Conservation (phyloP, 345 rosid genomes). For the Mallotus nudiflorus region DNA sequence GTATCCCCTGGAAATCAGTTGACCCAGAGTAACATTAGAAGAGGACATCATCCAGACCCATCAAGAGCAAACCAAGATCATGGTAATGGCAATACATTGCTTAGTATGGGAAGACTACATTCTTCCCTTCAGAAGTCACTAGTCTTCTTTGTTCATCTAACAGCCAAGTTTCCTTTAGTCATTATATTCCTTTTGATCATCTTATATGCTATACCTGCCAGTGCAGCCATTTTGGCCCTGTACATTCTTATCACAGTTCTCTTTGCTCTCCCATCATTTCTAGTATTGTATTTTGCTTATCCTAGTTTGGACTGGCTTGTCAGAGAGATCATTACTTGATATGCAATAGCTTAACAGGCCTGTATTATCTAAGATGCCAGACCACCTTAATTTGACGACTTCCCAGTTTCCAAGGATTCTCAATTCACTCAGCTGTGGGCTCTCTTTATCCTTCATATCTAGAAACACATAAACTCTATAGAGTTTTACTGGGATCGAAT, state of each 20-base stretch:
- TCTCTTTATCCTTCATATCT: background rate
- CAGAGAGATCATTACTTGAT: conserved; percentile 68
- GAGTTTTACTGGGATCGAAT: conserved; percentile 1
- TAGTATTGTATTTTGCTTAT: conserved; percentile 81
- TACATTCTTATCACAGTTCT: conserved; percentile 77
- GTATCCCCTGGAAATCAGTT: conserved; percentile 28
- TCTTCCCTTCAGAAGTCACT: conserved; percentile 66
- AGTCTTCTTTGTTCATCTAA: conserved; percentile 72
- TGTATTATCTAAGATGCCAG: conserved; percentile 1
- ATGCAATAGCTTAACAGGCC: conserved; percentile 10
- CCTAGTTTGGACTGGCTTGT: conserved; percentile 97
- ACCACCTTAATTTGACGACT: conserved; percentile 22
- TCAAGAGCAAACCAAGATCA: conserved; percentile 46
- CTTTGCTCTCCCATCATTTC: conserved; percentile 86
- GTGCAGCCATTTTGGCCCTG: conserved; percentile 78
- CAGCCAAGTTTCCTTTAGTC: conserved; percentile 91
- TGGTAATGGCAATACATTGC: conserved; percentile 24
- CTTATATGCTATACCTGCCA: conserved; percentile 85
- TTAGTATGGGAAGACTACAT: conserved; percentile 44
- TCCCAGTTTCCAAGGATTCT: conserved; percentile 10
- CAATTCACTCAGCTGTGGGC: background rate
- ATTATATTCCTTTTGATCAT: conserved; percentile 77
- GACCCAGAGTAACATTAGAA: conserved; percentile 32
- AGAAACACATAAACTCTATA: background rate
- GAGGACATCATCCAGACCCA: conserved; percentile 31